Conservation (phyloP, 208 protist species). For the Lotmaria passim region DNA sequence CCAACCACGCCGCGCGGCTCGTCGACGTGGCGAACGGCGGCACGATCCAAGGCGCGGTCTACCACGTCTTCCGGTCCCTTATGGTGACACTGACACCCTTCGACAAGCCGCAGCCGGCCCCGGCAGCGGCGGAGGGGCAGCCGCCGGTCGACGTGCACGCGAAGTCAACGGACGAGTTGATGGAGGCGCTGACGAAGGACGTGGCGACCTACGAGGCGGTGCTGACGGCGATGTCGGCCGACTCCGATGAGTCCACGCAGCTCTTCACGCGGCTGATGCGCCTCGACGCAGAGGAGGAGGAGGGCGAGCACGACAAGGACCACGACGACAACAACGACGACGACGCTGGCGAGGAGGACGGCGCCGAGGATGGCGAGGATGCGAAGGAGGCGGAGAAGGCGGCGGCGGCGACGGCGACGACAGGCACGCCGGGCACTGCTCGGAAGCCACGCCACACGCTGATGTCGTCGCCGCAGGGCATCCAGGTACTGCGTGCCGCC, state of each 20-base stretch:
- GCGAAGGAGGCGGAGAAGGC: slow-evolving; percentile 2
- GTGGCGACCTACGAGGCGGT: slow-evolving; percentile 49
- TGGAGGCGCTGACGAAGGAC: slow-evolving; percentile 45
- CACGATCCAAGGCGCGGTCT: slow-evolving; percentile 57
- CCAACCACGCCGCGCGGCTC: slow-evolving; percentile 65
- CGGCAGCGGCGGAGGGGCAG: slow-evolving; percentile 11
- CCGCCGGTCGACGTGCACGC: slow-evolving; percentile 35
- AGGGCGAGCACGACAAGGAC: slow-evolving; percentile 8
- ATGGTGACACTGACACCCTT: slow-evolving; percentile 58
- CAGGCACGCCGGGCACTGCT: not conserved
- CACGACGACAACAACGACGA: slow-evolving; percentile 24
- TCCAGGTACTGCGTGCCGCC: slow-evolving; percentile 51
- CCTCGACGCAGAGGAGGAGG: slow-evolving; percentile 24
- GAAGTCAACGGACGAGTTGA: slow-evolving; percentile 28
- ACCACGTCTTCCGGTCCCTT: slow-evolving; percentile 47
- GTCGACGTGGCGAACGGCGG: slow-evolving; percentile 56
- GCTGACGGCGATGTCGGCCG: slow-evolving; percentile 38
- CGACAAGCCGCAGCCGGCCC: slow-evolving; percentile 49
- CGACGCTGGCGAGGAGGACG: slow-evolving; percentile 11
- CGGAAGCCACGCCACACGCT: slow-evolving; percentile 26
- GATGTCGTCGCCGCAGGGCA: slow-evolving; percentile 55
- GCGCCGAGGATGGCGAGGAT: slow-evolving; percentile 21
- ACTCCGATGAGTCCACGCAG: slow-evolving; percentile 53
- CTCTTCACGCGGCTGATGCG: slow-evolving; percentile 50
- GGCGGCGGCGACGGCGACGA: not conserved